Conservation (phyloP, 2,329 filamentous ascomycete species). For the Claviceps purpurea region DNA sequence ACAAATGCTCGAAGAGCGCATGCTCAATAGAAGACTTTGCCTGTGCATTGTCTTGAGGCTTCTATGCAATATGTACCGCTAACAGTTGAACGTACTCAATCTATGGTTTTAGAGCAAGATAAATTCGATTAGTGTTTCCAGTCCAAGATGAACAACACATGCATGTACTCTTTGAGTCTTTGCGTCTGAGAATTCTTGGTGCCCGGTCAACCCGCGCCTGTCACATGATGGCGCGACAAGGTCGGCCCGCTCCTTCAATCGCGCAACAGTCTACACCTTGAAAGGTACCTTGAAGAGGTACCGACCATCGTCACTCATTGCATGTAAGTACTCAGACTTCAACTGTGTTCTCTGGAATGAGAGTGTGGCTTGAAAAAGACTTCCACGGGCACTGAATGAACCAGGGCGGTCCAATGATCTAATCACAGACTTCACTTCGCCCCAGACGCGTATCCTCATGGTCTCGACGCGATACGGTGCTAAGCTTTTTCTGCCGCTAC, state of each 20-base stretch:
- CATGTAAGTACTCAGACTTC: not conserved
- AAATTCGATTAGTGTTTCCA: too few relatives aligned
- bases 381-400: not conserved
- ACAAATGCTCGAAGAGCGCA: too few relatives aligned
- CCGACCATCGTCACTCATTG: not conserved
- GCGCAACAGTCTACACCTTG: not conserved
- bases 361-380: not conserved
- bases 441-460: not conserved
- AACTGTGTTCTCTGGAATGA: not conserved
- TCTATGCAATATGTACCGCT: too few relatives aligned
- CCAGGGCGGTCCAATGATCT: not conserved
- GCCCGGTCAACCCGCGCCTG: not conserved
- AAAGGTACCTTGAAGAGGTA: not conserved
- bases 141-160: too few relatives aligned
- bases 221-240: conserved; percentile 4
- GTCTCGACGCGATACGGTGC: not conserved
- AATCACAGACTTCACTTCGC: not conserved
- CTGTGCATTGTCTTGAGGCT: too few relatives aligned
- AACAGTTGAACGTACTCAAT: too few relatives aligned
- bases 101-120: too few relatives aligned
- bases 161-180: too few relatives aligned
- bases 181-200: too few relatives aligned
- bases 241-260: not conserved
- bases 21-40: too few relatives aligned
- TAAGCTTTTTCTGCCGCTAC: not conserved